These are phyloP conservation scores for Calonectria ilicicola DNA, from an alignment of 2,329 filamentous ascomycete genomes.

Conservation along the genomic window DNA sequence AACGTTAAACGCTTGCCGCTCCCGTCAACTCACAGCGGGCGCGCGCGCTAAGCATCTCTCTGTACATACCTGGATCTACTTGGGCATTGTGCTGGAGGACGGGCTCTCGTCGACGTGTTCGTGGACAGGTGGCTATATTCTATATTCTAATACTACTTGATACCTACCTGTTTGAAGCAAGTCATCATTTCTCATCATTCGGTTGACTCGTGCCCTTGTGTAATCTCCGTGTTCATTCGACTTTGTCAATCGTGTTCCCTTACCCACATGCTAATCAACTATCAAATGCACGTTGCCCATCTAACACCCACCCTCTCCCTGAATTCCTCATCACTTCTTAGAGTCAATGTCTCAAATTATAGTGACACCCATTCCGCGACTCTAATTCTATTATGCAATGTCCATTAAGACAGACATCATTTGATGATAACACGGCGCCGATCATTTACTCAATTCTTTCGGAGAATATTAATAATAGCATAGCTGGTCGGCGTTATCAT, in stretches of 20 bases:
- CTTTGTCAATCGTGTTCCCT: neutral
- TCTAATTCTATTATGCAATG: neutral
- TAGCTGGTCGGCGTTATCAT: neutral
- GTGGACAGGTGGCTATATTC: slow-evolving; percentile 44
- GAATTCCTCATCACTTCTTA: neutral
- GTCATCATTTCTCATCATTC: slow-evolving; percentile 19
- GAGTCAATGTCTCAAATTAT: too few species aligned
- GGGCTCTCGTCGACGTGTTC: slow-evolving; percentile 47
- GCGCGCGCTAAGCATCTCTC: slow-evolving; percentile 31
- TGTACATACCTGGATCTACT: slow-evolving; percentile 43
- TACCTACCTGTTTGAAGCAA: slow-evolving; percentile 48
- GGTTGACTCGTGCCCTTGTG: neutral
- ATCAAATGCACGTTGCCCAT: neutral
- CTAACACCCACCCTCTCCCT: neutral
- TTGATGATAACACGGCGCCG: neutral
- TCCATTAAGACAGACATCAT: neutral
- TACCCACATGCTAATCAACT: neutral
- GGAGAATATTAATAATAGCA: neutral
- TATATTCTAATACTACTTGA: slow-evolving; percentile 51
- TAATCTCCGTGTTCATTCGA: too few species aligned
- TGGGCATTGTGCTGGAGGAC: slow-evolving; percentile 45
- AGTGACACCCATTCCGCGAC: neutral
- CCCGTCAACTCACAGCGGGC: slow-evolving; percentile 32
- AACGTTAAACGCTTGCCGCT: slow-evolving; percentile 21
- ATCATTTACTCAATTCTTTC: neutral